phyloP scores from a whole-genome alignment of 441 rosid genomes.

The Euphorbia celastroides region DNA sequence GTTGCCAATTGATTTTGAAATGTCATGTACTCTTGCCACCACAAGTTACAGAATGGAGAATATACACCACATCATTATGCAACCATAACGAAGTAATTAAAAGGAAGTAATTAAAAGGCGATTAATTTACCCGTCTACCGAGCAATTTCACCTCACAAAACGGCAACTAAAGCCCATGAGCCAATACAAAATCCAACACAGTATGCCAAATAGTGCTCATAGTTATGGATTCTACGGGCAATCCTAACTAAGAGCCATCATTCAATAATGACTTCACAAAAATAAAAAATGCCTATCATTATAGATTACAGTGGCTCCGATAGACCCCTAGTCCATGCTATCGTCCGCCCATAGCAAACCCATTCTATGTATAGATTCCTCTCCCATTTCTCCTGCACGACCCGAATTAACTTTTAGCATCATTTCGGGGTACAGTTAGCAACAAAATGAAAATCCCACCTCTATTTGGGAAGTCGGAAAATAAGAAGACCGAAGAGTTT shows the following conservation, averaged over 20 bases:
- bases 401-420: constrained; percentile 2
- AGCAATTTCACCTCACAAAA: background rate
- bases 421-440: background rate
- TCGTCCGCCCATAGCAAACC: constrained; percentile 56
- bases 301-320: constrained; percentile 20
- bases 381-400: constrained; percentile 65
- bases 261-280: constrained; percentile 23
- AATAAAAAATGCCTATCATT: constrained; percentile 14
- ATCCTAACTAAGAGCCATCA: constrained; percentile 4
- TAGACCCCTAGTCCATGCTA: constrained; percentile 29
- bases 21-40: no score
- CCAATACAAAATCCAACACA: background rate
- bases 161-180: background rate
- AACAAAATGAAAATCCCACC: constrained; percentile 30
- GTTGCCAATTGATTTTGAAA: no score
- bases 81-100: no score
- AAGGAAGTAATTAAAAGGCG: no score
- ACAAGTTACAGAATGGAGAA: no score
- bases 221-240: background rate
- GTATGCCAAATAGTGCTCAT: no score
- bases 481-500: constrained; percentile 70
- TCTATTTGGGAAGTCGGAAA: constrained; percentile 61
- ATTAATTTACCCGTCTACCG: no score
- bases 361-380: constrained; percentile 65
- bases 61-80: no score